These are phyloP conservation scores for Ambrosia hybrid DNA, from an alignment of 140 eudicot species.

Conservation along the genomic window DNA sequence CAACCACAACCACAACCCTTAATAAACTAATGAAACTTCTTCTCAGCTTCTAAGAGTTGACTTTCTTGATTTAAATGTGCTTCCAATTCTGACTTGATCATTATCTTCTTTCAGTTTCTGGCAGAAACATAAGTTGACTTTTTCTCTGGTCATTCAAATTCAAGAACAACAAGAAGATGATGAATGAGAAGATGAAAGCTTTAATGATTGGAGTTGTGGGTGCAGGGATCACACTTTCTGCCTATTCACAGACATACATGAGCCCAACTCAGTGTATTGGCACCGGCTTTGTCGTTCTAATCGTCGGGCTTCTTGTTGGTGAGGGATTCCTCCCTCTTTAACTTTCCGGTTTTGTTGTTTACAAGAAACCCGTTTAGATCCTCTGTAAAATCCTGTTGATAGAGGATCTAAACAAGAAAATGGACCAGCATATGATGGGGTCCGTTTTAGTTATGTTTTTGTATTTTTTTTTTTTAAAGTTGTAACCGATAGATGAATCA, in stretches of 20 bases:
- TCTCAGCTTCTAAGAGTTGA: conserved; percentile 39
- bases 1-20: conserved; percentile 26
- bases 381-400: background rate
- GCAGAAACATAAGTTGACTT: conserved; percentile 38
- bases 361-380: background rate
- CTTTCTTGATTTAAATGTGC: conserved; percentile 28
- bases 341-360: conserved; percentile 9
- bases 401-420: conserved; percentile 8
- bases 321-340: conserved; percentile 84
- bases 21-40: conserved; percentile 19
- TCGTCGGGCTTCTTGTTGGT: conserved; percentile 64
- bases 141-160: conserved; percentile 3
- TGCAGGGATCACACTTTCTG: conserved; percentile 80
- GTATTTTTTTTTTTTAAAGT: background rate
- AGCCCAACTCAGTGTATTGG: conserved; percentile 62
- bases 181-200: conserved; percentile 68
- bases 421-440: background rate
- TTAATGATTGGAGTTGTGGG: conserved; percentile 77
- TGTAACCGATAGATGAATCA: conserved; percentile 19
- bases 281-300: conserved; percentile 64
- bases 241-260: conserved; percentile 68
- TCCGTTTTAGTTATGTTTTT: conserved; percentile 17
- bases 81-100: conserved; percentile 15
- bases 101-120: conserved; percentile 12
- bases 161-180: conserved; percentile 32